These are phyloP conservation scores for Pseudogymnoascus sp. DNA, from an alignment of 2,329 filamentous ascomycete species.

Conservation along the genomic window DNA sequence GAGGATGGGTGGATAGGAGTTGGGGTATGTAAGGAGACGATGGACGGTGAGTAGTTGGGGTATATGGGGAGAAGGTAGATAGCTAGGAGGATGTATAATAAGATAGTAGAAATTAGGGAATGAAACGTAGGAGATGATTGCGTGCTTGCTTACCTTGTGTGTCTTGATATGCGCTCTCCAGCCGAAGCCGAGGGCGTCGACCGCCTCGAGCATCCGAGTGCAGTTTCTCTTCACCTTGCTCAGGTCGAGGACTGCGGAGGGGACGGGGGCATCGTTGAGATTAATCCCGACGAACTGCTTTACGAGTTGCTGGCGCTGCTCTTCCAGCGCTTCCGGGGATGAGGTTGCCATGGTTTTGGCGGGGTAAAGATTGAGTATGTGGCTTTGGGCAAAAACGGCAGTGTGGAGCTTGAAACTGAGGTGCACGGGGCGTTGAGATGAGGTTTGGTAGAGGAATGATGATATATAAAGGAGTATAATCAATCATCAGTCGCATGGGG, in stretches of 20 bases:
- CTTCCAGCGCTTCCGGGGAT: constrained; percentile 20
- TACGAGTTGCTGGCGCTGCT: constrained; percentile 32
- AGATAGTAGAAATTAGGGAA: not conserved
- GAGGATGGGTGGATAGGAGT: too few species aligned
- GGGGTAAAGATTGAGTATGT: not conserved
- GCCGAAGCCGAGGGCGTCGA: constrained; percentile 49
- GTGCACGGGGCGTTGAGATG: not conserved
- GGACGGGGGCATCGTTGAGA: constrained; percentile 54
- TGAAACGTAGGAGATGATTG: not conserved
- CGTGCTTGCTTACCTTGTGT: constrained; percentile 55
- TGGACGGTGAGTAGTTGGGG: not conserved
- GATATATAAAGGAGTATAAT: not conserved
- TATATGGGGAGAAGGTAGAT: too few species aligned
- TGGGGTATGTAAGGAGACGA: not conserved
- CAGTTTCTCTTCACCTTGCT: constrained; percentile 63
- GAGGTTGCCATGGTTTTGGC: constrained; percentile 20
- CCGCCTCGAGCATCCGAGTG: constrained; percentile 60
- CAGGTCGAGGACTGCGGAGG: constrained; percentile 61
- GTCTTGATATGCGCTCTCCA: constrained; percentile 79
- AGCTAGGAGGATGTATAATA: not conserved
- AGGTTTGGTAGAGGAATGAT: not conserved
- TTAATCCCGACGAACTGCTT: constrained; percentile 50
- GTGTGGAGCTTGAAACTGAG: not conserved
- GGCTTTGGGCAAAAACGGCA: not conserved
- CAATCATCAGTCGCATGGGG: not conserved